These are phyloP conservation scores for Collybiopsis luxurians DNA, from an alignment of 768 basidiomycete species.

Conservation along the genomic window DNA sequence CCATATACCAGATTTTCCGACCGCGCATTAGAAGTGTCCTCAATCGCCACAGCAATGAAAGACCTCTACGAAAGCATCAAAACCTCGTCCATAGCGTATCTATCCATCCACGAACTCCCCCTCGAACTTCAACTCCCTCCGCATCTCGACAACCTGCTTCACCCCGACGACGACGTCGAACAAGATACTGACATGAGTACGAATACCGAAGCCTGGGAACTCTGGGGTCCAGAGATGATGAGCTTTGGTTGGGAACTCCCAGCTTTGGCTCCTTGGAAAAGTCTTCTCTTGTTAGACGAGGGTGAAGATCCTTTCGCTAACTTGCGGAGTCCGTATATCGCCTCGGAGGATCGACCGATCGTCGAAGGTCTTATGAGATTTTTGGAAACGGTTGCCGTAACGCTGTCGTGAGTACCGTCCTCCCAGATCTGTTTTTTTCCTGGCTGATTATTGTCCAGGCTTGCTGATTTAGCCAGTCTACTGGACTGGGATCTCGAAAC, in stretches of 20 bases:
- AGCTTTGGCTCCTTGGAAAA: slow-evolving; percentile 87
- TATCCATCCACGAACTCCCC: slow-evolving; percentile 75
- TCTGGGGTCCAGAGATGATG: slow-evolving; percentile 72
- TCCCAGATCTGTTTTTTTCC: not conserved
- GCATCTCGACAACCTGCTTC: slow-evolving; percentile 67
- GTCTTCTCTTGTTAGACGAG: slow-evolving; percentile 71
- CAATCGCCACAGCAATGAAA: slow-evolving; percentile 79
- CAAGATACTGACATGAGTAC: slow-evolving; percentile 49
- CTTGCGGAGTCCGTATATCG: slow-evolving; percentile 55
- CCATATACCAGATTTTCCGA: slow-evolving; percentile 53
- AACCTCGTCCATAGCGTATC: slow-evolving; percentile 69
- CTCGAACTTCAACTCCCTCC: slow-evolving; percentile 88
- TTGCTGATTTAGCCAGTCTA: slow-evolving; percentile 76
- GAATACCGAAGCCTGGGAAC: slow-evolving; percentile 39
- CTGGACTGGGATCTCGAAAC: slow-evolving; percentile 82
- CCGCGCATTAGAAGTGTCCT: slow-evolving; percentile 62
- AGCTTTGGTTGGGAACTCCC: slow-evolving; percentile 73
- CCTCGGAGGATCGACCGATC: slow-evolving; percentile 60
- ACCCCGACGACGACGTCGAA: slow-evolving; percentile 59
- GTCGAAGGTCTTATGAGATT: slow-evolving; percentile 76
- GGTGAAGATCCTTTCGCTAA: slow-evolving; percentile 60
- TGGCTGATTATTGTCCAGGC: slow-evolving; percentile 32
- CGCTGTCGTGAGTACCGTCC: slow-evolving; percentile 60
- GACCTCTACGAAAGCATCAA: slow-evolving; percentile 78
- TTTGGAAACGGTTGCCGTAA: slow-evolving; percentile 69